phyloP scores from a whole-genome alignment of 2,329 filamentous ascomycete genomes.

The Pseudogymnoascus sp. region DNA sequence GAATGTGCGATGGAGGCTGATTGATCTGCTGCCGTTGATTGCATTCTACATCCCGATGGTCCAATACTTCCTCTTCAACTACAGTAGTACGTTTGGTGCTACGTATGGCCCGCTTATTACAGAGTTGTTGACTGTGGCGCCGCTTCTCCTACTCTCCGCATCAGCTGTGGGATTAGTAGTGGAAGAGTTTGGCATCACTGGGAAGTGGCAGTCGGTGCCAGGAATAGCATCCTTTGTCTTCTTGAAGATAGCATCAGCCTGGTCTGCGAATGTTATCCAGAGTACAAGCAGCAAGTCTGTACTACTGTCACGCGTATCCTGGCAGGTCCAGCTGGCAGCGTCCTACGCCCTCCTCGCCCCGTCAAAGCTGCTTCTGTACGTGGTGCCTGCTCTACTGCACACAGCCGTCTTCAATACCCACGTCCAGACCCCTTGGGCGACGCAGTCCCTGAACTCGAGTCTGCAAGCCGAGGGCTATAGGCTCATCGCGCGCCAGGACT shows the following conservation, averaged over 20 bases:
- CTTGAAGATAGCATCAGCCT: slow-evolving; percentile 40
- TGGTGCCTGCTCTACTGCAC: slow-evolving; percentile 66
- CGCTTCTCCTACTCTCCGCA: slow-evolving; percentile 57
- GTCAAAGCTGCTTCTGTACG: slow-evolving; percentile 59
- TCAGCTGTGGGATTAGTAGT: slow-evolving; percentile 58
- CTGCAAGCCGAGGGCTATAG: slow-evolving; percentile 62
- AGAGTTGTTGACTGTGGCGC: slow-evolving; percentile 66
- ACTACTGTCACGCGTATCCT: slow-evolving; percentile 61
- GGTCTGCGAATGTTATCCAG: slow-evolving; percentile 36
- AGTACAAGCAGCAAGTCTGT: slow-evolving; percentile 53
- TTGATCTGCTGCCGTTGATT: slow-evolving; percentile 59
- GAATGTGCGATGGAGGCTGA: slow-evolving; percentile 42
- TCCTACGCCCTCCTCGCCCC: slow-evolving; percentile 61
- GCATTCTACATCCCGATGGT: slow-evolving; percentile 67
- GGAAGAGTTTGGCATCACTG: slow-evolving; percentile 51
- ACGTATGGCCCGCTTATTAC: slow-evolving; percentile 67
- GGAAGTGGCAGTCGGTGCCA: slow-evolving; percentile 34
- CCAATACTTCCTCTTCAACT: slow-evolving; percentile 63
- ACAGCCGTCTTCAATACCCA: slow-evolving; percentile 69
- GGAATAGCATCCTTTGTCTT: slow-evolving; percentile 60
- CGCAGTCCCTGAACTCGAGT: slow-evolving; percentile 56
- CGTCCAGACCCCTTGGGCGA: slow-evolving; percentile 53
- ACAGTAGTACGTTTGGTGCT: slow-evolving; percentile 60
- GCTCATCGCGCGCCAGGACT: slow-evolving; percentile 75
- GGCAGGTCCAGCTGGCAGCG: slow-evolving; percentile 61